Evolutionary conservation across 148 eudicot genomes (phyloP).

Genomic region (Drosera capensis): DNA sequence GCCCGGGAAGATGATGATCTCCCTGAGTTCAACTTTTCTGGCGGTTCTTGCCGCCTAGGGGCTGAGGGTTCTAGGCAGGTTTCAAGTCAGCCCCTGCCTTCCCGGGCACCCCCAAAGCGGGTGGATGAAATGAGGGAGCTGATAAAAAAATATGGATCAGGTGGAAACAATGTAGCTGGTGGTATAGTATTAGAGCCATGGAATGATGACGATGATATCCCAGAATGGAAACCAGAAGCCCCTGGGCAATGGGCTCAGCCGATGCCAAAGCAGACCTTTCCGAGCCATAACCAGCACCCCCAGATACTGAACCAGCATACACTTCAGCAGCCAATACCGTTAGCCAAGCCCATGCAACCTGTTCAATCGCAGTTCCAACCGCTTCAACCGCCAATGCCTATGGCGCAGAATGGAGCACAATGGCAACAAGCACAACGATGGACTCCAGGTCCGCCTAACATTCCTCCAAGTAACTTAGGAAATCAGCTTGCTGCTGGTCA

Average conservation of each 20-base stretch:
- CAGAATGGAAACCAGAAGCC: slow-evolving; percentile 79
- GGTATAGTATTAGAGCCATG: slow-evolving; percentile 27
- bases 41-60: slow-evolving; percentile 14
- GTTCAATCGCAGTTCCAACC: slow-evolving; percentile 26
- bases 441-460: slow-evolving; percentile 5
- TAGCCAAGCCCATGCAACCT: slow-evolving; percentile 10
- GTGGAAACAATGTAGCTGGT: slow-evolving; percentile 14
- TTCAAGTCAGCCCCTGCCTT: slow-evolving; percentile 4
- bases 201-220: slow-evolving; percentile 86
- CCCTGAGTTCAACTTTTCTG: slow-evolving; percentile 75
- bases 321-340: slow-evolving; percentile 5
- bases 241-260: slow-evolving; percentile 8
- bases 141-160: slow-evolving; percentile 70
- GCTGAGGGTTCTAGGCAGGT: slow-evolving; percentile 9
- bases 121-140: slow-evolving; percentile 68
- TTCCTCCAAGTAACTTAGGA: slow-evolving; percentile 7
- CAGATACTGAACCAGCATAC: slow-evolving; percentile 10
- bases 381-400: slow-evolving; percentile 14
- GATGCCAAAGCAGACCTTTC: background rate
- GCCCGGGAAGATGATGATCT: slow-evolving; percentile 79
- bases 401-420: slow-evolving; percentile 18
- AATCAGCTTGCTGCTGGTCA: slow-evolving; percentile 11
- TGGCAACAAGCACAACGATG: slow-evolving; percentile 15
- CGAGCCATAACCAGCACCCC: slow-evolving; percentile 5
- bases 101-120: slow-evolving; percentile 15